Base-by-base conservation (phyloP, 140 eudicot species). In the Flaveria floridana region DNA sequence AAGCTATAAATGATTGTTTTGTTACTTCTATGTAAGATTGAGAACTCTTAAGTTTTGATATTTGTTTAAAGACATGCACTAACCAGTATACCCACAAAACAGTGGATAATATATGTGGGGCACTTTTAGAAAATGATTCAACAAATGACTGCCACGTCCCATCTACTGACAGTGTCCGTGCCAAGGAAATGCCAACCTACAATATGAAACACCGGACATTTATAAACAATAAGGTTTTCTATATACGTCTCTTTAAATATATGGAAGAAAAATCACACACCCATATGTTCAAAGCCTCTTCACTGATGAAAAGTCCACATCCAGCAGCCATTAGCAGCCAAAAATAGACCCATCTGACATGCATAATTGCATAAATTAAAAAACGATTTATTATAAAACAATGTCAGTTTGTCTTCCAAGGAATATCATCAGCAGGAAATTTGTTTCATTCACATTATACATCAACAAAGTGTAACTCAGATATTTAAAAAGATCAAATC, bases 241-340 rank as follows among this genome's bases (percentile, higher is more conserved):
- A 53, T 15, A 73, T 48, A 20, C 7, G 52, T 41, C 7, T 26
- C 14, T 52, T 25, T 21, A 25, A 6, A 39, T 9, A 65, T 78
- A 23, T 12, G 30, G 9, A 73, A 30, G 67, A 70, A 56, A 67
- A 77, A 76, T 75, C 82, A 86, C 89, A 68, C 77, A 92, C 95
- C 96, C 96, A 92, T 81, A 87, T 92, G 86, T 92, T 92, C 80
- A 92, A 86, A 61, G 98, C 97, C 85, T 92, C 97, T 89, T 92
- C 97, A 73, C 97, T 92, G 56, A 92, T 92, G 69, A 92, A 92
- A 78, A 92, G 92, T 73, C 97, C 97, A 79, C 79, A 92, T 47
- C 96, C 97, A 70, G 97, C 98, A 65, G 96, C 98, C 95, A 92
- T 87, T 65, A 92, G 86, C 81, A 89, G 81, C 98, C 96, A 92